These are phyloP conservation scores for Magnusiomyces magnusii DNA, from an alignment of 1,139 yeast genomes.

Conservation along the genomic window DNA sequence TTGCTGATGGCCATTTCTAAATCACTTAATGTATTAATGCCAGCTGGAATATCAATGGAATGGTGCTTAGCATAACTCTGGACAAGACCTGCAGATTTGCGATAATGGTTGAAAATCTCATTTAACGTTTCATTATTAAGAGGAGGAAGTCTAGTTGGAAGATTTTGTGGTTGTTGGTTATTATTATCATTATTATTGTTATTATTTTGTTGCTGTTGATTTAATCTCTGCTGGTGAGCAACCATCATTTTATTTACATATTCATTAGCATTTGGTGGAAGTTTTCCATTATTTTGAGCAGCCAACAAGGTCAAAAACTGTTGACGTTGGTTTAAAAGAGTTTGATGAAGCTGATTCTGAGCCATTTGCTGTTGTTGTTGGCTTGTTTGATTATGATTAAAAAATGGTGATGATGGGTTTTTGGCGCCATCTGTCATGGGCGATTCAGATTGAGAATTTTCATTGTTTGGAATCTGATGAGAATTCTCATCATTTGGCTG, in stretches of 20 bases:
- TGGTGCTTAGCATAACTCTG: not conserved
- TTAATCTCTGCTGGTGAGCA: conserved; percentile 10
- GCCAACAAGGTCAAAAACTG: not conserved
- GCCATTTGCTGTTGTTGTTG: not conserved
- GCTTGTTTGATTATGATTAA: not conserved
- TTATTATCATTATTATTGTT: too few species aligned
- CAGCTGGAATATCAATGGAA: not conserved
- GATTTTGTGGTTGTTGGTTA: not conserved
- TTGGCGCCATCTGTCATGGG: not conserved
- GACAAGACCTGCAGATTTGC: not conserved
- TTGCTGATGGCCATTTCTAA: not conserved
- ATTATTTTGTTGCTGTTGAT: conserved; percentile 4
- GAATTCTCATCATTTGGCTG: not conserved
- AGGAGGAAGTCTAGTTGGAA: not conserved
- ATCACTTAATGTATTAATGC: not conserved
- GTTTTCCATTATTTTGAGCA: not conserved
- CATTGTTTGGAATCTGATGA: not conserved
- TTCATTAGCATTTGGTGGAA: not conserved
- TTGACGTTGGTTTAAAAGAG: not conserved
- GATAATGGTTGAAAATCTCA: not conserved
- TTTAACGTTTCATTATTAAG: not conserved
- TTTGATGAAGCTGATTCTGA: not conserved
- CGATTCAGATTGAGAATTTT: not conserved
- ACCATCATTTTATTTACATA: not conserved
- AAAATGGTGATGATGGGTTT: not conserved